Base-by-base conservation (phyloP, 805 yeast genomes). In the Candida mattraensis region DNA sequence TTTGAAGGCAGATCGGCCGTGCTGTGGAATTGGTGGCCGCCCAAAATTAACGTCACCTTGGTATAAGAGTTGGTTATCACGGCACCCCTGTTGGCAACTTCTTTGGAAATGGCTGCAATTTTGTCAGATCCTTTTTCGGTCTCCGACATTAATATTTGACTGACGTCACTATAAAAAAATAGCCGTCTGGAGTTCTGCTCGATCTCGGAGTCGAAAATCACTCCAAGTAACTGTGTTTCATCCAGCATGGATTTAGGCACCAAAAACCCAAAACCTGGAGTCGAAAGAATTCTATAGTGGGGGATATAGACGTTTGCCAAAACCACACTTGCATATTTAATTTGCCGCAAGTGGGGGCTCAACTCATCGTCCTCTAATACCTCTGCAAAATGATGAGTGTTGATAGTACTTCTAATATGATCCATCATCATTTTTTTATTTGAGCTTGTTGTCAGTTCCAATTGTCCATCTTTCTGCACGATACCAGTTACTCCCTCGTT, bases 181-280 rank as follows among this genome's bases (percentile, higher is more conserved):
- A 58, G 20, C 13, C 37, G 39, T 13, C 42, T 42, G 13, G 74
- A 61, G 33, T 78, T 73, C 12, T 74, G 72, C 51, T 85, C 93
- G 15, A 87, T 76, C 36, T 87, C 87, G 1, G 96, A 86, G 58
- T 91, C 98, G 61, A 83, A 91, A 13, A 93, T 87, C 5, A 87
- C 87, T 3, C 99, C 99, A 19, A 91, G 65, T 11, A 88, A 61
- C 13, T 74, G 67, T 45, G 80, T 79, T 1, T 52, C 52, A 30
- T 69, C 64, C 28, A 61, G 61, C 47, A 48, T 42, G 4, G 61
- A 42, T 41, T 69, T 66, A 6, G 99, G 99, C 7, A 89, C 83
- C 30, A 91, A 69, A 49, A 83, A 87, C 2, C 99, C 99, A 69
- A 91, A 91, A 24, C 97, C 95, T 39, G 58, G 58, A 18, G 44